phyloP scores from a whole-genome alignment of 768 basidiomycete genomes.

The Amanita pallidorosea region DNA sequence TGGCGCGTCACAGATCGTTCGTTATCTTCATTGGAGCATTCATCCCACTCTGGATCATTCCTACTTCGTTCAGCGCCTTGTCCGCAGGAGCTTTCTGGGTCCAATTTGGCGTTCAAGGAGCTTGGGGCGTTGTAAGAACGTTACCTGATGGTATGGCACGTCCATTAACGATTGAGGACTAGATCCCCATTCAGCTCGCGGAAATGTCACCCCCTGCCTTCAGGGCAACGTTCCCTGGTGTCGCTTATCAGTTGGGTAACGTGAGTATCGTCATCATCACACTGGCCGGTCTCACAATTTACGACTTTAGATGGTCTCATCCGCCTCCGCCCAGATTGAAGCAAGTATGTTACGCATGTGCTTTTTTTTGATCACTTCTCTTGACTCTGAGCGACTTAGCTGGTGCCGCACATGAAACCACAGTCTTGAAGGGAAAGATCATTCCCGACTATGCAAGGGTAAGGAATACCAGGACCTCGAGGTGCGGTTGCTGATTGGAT shows the following conservation, averaged over 20 bases:
- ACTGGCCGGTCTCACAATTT: not conserved
- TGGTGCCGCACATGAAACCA: constrained; percentile 48
- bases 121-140: constrained; percentile 74
- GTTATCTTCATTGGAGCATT: constrained; percentile 44
- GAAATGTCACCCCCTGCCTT: constrained; percentile 87
- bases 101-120: constrained; percentile 84
- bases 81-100: constrained; percentile 80
- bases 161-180: constrained; percentile 20
- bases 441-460: constrained; percentile 60
- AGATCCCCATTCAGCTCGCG: constrained; percentile 66
- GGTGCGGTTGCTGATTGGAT: constrained; percentile 4
- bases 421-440: constrained; percentile 29
- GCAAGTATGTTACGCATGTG: constrained; percentile 31
- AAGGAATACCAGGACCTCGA: constrained; percentile 3
- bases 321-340: constrained; percentile 75
- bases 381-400: constrained; percentile 22
- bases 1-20: constrained; percentile 28
- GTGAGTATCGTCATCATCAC: constrained; percentile 18
- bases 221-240: constrained; percentile 79
- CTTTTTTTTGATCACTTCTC: not conserved
- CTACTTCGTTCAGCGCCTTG: constrained; percentile 53
- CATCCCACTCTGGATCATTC: constrained; percentile 82
- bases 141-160: constrained; percentile 24
- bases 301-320: constrained; percentile 41
- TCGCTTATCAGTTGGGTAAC: constrained; percentile 79